Base-by-base conservation (phyloP, 371 early-diverging fungal species). In the Coemansia sp. region DNA sequence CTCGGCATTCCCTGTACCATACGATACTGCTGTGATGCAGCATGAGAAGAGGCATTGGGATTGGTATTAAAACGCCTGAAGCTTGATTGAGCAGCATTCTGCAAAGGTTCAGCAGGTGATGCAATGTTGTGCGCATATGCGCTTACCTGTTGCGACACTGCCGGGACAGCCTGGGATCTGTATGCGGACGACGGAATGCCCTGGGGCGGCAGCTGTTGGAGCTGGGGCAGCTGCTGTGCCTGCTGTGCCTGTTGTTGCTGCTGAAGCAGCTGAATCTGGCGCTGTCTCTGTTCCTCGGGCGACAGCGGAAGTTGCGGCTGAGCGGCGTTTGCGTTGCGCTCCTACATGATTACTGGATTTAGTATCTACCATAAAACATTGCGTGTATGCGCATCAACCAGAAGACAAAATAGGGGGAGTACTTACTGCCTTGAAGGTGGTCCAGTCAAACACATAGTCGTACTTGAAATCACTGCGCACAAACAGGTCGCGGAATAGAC, bases 361-460 rank as follows among this genome's bases (percentile, higher is more conserved):
- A 50, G 51, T n/a, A 50, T 50, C 4, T 8, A n/a, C n/a, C 48
- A n/a, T 21, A 8, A n/a, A n/a, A 3, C 51, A 14, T 54, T 54
- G 6, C 6, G 7, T 7, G 7, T 13, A 13, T 5, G 21, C 64
- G 21, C 14, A 42, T n/a, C 22, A 22, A 31, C 16, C 29, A 14
- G 14, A 42, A 42, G 26, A n/a, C 13, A 26, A 5, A 22, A 8
- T 16, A 13, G 10, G 5, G 14, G 8, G 47, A 29, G 31, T 27
- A 69, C 64, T 78, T 76, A 76, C 79, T 10, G 74, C 69, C 61
- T 77, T 81, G 58, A 80, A 80, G 6, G 69, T 68, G 54, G 81
- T 81, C 99, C 99, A 99, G 83, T 99, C 99, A 82, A 96, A 99
- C 24, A 97, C 90, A 83, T 97, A 95, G 81, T 99, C 99, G 77